Evolutionary conservation across 192 early-diverging fungal genomes (phyloP), one percentile per base, ranked within the genome.

Genomic region (Paraglomus brasilianum): DNA sequence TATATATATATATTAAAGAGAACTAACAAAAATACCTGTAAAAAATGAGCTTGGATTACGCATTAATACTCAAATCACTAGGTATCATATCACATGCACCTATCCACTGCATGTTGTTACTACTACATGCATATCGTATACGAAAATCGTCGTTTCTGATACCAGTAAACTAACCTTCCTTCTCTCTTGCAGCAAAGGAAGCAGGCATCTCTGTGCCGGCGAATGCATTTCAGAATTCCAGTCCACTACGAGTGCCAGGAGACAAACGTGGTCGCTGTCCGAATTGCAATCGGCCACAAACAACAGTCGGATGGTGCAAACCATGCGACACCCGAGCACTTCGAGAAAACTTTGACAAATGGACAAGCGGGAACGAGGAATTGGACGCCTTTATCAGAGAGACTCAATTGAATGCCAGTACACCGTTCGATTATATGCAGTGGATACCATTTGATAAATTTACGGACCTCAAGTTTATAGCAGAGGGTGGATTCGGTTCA

Each of bases 141-240:
- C n/a, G n/a, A n/a, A n/a, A n/a, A n/a, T n/a, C n/a, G n/a, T n/a
- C n/a, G n/a, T n/a, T n/a, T n/a, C n/a, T n/a, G n/a, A n/a, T n/a
- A n/a, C n/a, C n/a, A n/a, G n/a, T n/a, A n/a, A n/a, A n/a, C n/a
- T n/a, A n/a, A n/a, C n/a, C n/a, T n/a, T n/a, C n/a, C n/a, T n/a
- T n/a, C n/a, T n/a, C n/a, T n/a, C n/a, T n/a, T n/a, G n/a, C n/a
- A 66, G 64, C 64, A 15, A 66, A 66, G 48, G 64, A 66, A 38
- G 47, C 48, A 10, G 64, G 64, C 44, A 49, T 66, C 19, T 4
- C 6, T 50, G 7, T 66, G 22, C 64, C 64, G 10, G n/a, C 44
- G 19, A 39, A 38, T 50, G 46, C 64, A 5, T 66, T 66, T 49
- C 17, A 11, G 2, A 66, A 66, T 40, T 8, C 64, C 14, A 17